These are phyloP conservation scores for Mrakiaceae sp. DNA, from an alignment of 1,284 basidiomycete genomes.

Conservation along the genomic window DNA sequence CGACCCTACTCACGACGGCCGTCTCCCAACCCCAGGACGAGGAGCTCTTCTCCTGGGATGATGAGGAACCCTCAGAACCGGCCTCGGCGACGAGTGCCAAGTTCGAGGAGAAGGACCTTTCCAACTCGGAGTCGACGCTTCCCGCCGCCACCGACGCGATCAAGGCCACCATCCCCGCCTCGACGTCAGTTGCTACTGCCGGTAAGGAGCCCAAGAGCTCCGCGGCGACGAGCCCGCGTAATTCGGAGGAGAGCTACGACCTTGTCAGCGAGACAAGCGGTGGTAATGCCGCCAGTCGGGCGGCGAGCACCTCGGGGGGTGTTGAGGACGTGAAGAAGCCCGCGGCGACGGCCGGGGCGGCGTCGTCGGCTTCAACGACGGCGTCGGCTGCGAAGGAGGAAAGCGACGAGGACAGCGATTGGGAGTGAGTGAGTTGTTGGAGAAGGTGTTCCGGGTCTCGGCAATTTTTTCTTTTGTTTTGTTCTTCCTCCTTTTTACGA, in stretches of 20 bases:
- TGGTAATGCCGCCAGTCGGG: constrained; percentile 1
- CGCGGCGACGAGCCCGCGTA: constrained; percentile 30
- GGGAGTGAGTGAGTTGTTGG: constrained; percentile 27
- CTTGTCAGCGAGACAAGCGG: constrained; percentile 29
- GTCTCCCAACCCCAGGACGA: constrained; percentile 18
- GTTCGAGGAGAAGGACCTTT: constrained; percentile 6
- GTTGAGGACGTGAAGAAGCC: neutral
- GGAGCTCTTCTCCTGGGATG: constrained; percentile 38
- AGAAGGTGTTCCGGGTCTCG: no score
- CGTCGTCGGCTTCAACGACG: neutral
- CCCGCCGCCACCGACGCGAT: constrained; percentile 5
- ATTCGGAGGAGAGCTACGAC: constrained; percentile 37
- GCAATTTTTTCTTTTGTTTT: no score
- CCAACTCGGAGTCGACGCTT: constrained; percentile 8
- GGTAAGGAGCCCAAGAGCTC: constrained; percentile 14
- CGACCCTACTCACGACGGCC: constrained; percentile 51
- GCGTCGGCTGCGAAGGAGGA: constrained; percentile 19
- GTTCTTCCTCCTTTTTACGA: no score
- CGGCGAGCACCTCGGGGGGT: constrained; percentile 12
- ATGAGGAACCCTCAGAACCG: constrained; percentile 25
- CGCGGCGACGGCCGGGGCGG: neutral
- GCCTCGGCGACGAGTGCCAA: neutral
- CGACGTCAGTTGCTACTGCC: constrained; percentile 1
- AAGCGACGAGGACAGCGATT: constrained; percentile 34
- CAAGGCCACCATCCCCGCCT: constrained; percentile 15